phyloP scores from a whole-genome alignment of 495 filamentous ascomycete genomes.

The Recurvomyces mirabilis region DNA sequence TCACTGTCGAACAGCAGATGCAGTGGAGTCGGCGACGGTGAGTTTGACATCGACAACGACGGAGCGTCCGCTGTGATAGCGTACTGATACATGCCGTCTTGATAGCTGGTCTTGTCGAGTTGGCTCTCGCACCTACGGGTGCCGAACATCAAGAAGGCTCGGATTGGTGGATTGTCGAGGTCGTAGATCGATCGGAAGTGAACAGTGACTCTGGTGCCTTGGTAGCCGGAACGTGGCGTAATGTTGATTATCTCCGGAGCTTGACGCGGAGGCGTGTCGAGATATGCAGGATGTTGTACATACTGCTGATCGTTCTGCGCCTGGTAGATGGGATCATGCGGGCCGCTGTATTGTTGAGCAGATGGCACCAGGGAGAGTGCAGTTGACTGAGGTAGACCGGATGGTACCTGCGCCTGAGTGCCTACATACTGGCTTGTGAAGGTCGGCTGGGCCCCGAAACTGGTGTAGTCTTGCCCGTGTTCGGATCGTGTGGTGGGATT shows the following conservation, averaged over 20 bases:
- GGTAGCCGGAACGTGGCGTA: slow-evolving; percentile 52
- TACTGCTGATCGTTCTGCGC: slow-evolving; percentile 22
- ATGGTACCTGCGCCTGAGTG: slow-evolving; percentile 28
- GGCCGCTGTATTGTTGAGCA: slow-evolving; percentile 24
- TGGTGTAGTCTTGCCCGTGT: slow-evolving; percentile 28
- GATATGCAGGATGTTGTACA: slow-evolving; percentile 36
- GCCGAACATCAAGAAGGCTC: slow-evolving; percentile 64
- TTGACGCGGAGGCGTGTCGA: slow-evolving; percentile 41
- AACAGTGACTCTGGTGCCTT: slow-evolving; percentile 58
- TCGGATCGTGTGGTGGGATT: slow-evolving; percentile 31
- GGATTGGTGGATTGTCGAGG: slow-evolving; percentile 43
- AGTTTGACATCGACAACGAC: slow-evolving; percentile 53
- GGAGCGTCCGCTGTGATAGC: slow-evolving; percentile 64
- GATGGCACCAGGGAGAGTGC: slow-evolving; percentile 24
- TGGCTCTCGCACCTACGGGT: slow-evolving; percentile 53
- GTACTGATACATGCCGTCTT: slow-evolving; percentile 55
- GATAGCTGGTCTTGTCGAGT: slow-evolving; percentile 48
- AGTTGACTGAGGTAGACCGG: slow-evolving; percentile 23
- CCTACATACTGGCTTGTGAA: slow-evolving; percentile 26
- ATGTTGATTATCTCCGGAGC: slow-evolving; percentile 54
- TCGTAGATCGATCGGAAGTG: slow-evolving; percentile 67
- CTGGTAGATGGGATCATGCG: slow-evolving; percentile 38
- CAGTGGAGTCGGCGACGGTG: slow-evolving; percentile 57
- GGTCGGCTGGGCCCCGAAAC: slow-evolving; percentile 27
- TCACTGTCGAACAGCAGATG: slow-evolving; percentile 48